Base-by-base conservation (phyloP, 2,329 filamentous ascomycete species). In the Microcyclosporella mali region DNA sequence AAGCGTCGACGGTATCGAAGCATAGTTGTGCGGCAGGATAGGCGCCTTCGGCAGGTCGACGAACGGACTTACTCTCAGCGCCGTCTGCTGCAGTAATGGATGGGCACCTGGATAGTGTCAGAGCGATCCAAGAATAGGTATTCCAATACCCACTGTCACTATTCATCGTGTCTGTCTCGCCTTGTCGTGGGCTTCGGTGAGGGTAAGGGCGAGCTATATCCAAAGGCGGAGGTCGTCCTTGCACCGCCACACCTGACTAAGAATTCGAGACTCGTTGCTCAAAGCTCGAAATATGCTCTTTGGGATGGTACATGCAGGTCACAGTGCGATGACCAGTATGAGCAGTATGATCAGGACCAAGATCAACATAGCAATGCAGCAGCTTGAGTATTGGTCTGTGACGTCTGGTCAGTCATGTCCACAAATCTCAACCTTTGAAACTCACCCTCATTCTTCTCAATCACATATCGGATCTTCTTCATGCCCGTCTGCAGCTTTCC, bases 1-100 rank as follows among this genome's bases (percentile, higher is more conserved):
- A 0, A 97, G 78, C 2, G 88, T 85, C 1, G 88, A 90, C 0
- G 90, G 87, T 61, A 97, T 83, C 9, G 81, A 77, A 63, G 89
- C 90, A 76, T 95, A 97, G 56, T 88, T 94, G 71, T 97, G 97
- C 17, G 92, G 90, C 6, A 98, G 79, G 0, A 89, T 95, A 15
- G 89, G 85, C 18, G 90, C 84, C 21, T 86, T 84, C 9, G 92
- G 92, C 25, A 98, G 82, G 47, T 84, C 85, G 57, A 97, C 80
- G 70, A 95, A 95, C 18, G 92, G 92, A 2, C 90, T 95, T 33
- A 97, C 88, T 37, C 88, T 94, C 42, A 98, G 72, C 21, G 92
- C 88, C 31, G 97, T 81, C 69, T 98, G 92, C 53, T 89, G 85
- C 35, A 98, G 81, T 52, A 95, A 79, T 12, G 84, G 86, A 68